phyloP scores from a whole-genome alignment of 805 yeast species.

The Cyberlindnera maritima region DNA sequence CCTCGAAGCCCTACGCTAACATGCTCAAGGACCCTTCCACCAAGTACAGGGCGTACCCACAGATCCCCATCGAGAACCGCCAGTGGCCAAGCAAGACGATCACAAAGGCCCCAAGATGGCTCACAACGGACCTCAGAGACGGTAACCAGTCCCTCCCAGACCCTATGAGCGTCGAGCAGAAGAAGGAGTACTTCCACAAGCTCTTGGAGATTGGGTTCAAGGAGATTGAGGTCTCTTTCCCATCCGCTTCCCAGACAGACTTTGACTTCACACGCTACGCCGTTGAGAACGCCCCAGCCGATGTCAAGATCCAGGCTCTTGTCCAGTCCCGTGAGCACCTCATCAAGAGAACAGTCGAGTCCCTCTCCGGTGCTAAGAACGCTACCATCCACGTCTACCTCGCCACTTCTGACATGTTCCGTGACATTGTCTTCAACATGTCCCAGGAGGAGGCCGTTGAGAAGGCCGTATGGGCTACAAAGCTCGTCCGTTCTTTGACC shows the following conservation, averaged over 20 bases:
- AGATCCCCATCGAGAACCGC: slow-evolving; percentile 56
- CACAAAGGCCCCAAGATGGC: slow-evolving; percentile 76
- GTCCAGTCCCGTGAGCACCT: slow-evolving; percentile 77
- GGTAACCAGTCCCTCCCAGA: slow-evolving; percentile 82
- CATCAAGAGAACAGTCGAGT: slow-evolving; percentile 70
- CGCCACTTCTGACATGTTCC: slow-evolving; percentile 73
- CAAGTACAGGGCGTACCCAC: slow-evolving; percentile 57
- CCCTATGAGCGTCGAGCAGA: slow-evolving; percentile 75
- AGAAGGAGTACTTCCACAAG: slow-evolving; percentile 72
- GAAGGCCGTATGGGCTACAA: slow-evolving; percentile 70
- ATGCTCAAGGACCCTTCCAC: slow-evolving; percentile 71
- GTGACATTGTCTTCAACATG: slow-evolving; percentile 76
- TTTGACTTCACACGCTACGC: slow-evolving; percentile 80
- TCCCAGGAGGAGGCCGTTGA: slow-evolving; percentile 62
- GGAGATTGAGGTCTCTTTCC: slow-evolving; percentile 79
- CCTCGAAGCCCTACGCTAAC: slow-evolving; percentile 36
- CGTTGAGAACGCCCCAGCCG: slow-evolving; percentile 74
- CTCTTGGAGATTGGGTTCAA: slow-evolving; percentile 71
- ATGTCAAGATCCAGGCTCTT: slow-evolving; percentile 68
- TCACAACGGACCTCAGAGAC: slow-evolving; percentile 76
- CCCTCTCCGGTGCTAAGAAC: slow-evolving; percentile 67
- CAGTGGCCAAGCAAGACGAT: slow-evolving; percentile 69
- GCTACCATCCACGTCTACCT: slow-evolving; percentile 72
- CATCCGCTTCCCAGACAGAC: slow-evolving; percentile 80
- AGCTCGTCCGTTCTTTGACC: slow-evolving; percentile 63